A percentile compares a stretch with the other conserved stretches of the same genome.
Conservation (phyloP, 257 asterid genomes). For the Primulina eburnea region DNA sequence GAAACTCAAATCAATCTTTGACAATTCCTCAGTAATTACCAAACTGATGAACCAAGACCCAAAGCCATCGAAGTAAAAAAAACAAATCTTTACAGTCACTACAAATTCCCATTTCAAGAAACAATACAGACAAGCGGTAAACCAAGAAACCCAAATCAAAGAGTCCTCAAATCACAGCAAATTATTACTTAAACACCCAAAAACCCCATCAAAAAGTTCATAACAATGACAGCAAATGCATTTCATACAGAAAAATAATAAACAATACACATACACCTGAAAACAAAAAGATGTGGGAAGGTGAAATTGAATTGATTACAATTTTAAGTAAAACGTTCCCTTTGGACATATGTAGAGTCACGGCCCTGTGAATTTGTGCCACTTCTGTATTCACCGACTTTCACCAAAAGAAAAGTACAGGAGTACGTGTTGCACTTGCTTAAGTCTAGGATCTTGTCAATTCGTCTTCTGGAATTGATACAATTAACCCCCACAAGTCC, state of each 20-base stretch:
- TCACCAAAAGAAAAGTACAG: conserved; percentile 23
- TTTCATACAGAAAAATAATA: neutral
- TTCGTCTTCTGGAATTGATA: neutral
- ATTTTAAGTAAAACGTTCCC: conserved; percentile 23
- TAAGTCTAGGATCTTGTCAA: conserved; percentile 28
- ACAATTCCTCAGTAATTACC: too few relatives aligned
- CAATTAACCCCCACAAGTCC: neutral
- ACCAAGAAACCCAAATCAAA: too few relatives aligned
- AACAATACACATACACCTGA: neutral
- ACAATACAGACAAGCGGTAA: too few relatives aligned
- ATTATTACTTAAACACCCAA: neutral
- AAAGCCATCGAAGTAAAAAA: too few relatives aligned
- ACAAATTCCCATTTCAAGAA: too few relatives aligned
- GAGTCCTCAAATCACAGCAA: conserved; percentile 4
- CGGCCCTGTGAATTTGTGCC: neutral
- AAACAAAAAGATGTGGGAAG: conserved; percentile 21
- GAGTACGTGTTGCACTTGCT: conserved; percentile 28
- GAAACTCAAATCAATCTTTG: too few relatives aligned
- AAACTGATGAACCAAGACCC: too few relatives aligned
- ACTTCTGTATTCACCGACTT: neutral
- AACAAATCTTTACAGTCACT: too few relatives aligned
- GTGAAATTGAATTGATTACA: neutral
- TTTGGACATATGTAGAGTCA: conserved; percentile 20
- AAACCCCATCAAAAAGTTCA: conserved; percentile 15
- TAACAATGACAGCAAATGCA: neutral